Conservation (phyloP, 208 protist species). For the Leishmania turanica region DNA sequence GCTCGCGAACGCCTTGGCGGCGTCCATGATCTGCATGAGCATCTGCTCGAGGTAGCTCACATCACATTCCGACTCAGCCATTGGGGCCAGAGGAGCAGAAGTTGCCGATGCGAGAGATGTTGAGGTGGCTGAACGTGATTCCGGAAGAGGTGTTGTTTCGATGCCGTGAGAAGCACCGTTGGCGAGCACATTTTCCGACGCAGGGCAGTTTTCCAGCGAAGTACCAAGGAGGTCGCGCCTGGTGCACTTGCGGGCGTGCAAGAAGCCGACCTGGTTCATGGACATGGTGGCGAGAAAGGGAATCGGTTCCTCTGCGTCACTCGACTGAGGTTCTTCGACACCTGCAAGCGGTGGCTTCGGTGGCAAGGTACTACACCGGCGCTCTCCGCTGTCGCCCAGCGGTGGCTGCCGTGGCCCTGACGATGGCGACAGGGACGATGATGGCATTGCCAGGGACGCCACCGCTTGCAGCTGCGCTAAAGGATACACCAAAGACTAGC, state of each 20-base stretch:
- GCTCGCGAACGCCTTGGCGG: not conserved
- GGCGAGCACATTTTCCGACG: not conserved
- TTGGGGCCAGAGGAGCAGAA: not conserved
- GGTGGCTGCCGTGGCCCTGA: not conserved
- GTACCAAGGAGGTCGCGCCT: not conserved
- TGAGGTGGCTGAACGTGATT: not conserved
- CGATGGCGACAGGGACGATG: not conserved
- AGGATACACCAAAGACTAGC: not conserved
- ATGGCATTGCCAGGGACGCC: not conserved
- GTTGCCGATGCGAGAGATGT: not conserved
- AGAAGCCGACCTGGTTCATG: slow-evolving; percentile 21
- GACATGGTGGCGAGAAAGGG: slow-evolving; percentile 50
- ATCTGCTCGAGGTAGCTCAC: slow-evolving; percentile 21
- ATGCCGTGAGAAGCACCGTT: not conserved
- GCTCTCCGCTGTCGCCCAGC: not conserved
- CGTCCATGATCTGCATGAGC: slow-evolving; percentile 20
- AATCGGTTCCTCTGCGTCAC: slow-evolving; percentile 29
- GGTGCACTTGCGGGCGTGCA: slow-evolving; percentile 5
- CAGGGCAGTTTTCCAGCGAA: not conserved
- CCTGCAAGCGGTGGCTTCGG: not conserved
- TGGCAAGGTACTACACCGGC: not conserved
- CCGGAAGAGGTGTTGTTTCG: not conserved
- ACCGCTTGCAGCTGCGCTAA: not conserved
- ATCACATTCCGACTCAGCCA: not conserved
- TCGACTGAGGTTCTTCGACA: not conserved